phyloP scores from a whole-genome alignment of 495 filamentous ascomycete species.

The Paragyromitra xinjiangensis region DNA sequence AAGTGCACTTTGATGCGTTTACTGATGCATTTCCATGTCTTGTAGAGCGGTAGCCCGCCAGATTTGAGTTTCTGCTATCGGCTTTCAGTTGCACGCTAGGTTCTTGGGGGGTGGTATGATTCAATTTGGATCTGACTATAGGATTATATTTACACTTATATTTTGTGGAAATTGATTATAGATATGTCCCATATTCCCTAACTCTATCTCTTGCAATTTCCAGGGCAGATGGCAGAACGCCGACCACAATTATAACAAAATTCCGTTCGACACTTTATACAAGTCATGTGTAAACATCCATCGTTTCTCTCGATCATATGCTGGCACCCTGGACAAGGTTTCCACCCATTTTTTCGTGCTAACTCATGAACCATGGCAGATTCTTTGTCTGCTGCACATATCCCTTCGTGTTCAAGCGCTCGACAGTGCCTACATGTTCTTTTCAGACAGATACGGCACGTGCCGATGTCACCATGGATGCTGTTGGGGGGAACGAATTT shows the following conservation, averaged over 20 bases:
- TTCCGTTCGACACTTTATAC: constrained; percentile 61
- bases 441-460: constrained; percentile 57
- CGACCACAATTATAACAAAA: constrained; percentile 65
- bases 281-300: constrained; percentile 67
- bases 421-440: constrained; percentile 62
- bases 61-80: too few species aligned
- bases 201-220: constrained; percentile 27
- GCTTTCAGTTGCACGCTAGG: too few species aligned
- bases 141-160: constrained; percentile 7
- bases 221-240: constrained; percentile 17
- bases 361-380: constrained; percentile 43
- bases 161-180: constrained; percentile 5
- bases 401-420: constrained; percentile 57
- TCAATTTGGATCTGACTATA: background rate
- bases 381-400: constrained; percentile 56
- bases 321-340: constrained; percentile 61
- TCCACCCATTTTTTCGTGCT: constrained; percentile 56
- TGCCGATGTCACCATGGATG: constrained; percentile 57
- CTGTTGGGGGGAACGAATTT: constrained; percentile 58
- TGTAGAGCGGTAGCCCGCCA: too few species aligned
- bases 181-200: background rate
- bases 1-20: too few species aligned
- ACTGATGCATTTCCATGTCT: too few species aligned
- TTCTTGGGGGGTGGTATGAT: too few species aligned
- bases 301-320: constrained; percentile 62